These are phyloP conservation scores for Marsdenia floribunda DNA, from an alignment of 257 asterid species.

Conservation along the genomic window DNA sequence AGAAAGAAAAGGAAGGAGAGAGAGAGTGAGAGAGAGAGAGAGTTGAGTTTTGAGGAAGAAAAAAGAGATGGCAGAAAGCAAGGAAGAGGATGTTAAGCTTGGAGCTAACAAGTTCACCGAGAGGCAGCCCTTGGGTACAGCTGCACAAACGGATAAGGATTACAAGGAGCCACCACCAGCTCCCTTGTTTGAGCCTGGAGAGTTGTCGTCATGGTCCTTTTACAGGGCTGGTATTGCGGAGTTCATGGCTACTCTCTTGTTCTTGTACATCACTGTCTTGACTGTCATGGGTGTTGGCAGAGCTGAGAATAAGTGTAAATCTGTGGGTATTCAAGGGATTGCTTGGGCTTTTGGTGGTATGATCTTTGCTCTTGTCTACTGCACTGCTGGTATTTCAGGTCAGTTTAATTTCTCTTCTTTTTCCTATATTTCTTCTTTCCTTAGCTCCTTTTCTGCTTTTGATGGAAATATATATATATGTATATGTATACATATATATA, in stretches of 20 bases:
- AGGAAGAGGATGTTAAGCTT: constrained; percentile 53
- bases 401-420: neutral
- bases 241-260: constrained; percentile 63
- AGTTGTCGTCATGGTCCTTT: constrained; percentile 62
- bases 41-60: neutral
- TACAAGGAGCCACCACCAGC: constrained; percentile 67
- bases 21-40: constrained; percentile 7
- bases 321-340: constrained; percentile 63
- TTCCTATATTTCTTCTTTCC: too few relatives aligned
- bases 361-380: constrained; percentile 68
- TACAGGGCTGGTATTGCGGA: constrained; percentile 74
- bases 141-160: constrained; percentile 62
- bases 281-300: constrained; percentile 58
- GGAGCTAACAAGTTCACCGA: constrained; percentile 61
- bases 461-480: too few relatives aligned
- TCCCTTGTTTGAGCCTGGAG: constrained; percentile 61
- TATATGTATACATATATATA: too few relatives aligned
- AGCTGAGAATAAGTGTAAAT: constrained; percentile 34
- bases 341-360: constrained; percentile 80
- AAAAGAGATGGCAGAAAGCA: constrained; percentile 49
- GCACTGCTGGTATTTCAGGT: constrained; percentile 73
- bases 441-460: neutral
- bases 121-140: constrained; percentile 54
- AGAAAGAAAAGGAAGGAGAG: neutral
- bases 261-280: constrained; percentile 48